Percentiles rank a stretch among this genome's conserved stretches.
Conservation (phyloP, 257 asterid genomes). For the Nyctanthes arbortristis region DNA sequence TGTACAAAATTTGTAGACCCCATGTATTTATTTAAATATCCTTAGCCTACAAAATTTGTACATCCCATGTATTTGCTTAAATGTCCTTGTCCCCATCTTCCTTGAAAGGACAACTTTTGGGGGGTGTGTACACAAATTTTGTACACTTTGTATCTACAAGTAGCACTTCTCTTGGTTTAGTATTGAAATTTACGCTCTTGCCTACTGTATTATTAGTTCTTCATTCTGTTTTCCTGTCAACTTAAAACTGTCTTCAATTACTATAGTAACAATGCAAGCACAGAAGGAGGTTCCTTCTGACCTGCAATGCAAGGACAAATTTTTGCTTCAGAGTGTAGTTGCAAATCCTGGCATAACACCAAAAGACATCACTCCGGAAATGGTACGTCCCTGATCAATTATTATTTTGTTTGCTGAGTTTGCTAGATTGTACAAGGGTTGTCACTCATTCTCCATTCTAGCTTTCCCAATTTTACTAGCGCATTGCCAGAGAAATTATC, state of each 20-base stretch:
- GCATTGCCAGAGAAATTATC: constrained; percentile 6
- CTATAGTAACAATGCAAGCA: constrained; percentile 59
- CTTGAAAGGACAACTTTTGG: too few relatives aligned
- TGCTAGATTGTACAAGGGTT: constrained; percentile 3
- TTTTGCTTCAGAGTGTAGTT: constrained; percentile 79
- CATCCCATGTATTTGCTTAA: too few relatives aligned
- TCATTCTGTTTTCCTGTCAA: neutral
- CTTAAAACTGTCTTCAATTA: neutral
- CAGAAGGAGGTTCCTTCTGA: constrained; percentile 81
- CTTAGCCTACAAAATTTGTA: too few relatives aligned
- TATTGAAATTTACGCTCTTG: too few relatives aligned
- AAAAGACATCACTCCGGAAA: constrained; percentile 64
- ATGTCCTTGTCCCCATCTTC: too few relatives aligned
- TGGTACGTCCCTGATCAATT: constrained; percentile 43
- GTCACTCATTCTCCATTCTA: neutral
- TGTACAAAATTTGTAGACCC: too few relatives aligned
- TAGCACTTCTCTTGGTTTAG: too few relatives aligned
- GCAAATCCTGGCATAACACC: constrained; percentile 45
- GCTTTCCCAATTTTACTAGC: constrained; percentile 7
- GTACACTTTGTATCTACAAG: too few relatives aligned
- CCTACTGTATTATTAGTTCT: too few relatives aligned
- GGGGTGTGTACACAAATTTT: too few relatives aligned
- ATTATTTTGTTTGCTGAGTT: neutral
- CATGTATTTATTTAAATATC: too few relatives aligned
- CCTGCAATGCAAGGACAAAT: constrained; percentile 86